phyloP scores from a whole-genome alignment of 257 asterid genomes.

The Solanum piurae region DNA sequence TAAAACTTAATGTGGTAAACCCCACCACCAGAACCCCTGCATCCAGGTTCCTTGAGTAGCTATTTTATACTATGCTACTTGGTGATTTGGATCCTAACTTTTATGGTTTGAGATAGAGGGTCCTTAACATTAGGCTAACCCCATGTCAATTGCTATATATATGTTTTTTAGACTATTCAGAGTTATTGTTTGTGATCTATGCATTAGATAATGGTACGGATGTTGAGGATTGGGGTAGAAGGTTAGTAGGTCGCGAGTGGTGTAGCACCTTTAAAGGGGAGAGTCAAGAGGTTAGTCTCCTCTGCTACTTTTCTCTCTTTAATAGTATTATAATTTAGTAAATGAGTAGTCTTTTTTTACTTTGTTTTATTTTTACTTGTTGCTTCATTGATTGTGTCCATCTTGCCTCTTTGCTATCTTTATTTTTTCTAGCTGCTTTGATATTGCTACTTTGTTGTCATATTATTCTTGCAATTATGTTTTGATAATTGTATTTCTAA shows the following conservation, averaged over 20 bases:
- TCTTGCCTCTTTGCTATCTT: background rate
- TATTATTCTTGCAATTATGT: background rate
- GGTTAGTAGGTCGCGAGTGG: background rate
- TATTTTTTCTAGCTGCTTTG: background rate
- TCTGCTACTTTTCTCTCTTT: background rate
- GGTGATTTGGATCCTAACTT: background rate
- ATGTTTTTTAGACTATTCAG: background rate
- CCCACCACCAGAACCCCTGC: background rate
- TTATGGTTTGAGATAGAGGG: background rate
- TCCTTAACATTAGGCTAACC: background rate
- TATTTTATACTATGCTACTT: background rate
- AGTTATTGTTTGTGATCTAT: background rate
- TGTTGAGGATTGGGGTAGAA: background rate
- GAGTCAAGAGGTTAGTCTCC: background rate
- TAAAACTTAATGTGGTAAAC: background rate
- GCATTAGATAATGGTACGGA: background rate
- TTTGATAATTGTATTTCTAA: background rate
- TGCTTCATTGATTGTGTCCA: background rate
- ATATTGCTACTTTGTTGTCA: background rate
- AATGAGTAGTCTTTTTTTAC: background rate
- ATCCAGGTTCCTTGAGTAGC: background rate
- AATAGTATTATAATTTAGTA: no score
- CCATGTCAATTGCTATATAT: background rate
- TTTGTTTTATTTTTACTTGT: no score
- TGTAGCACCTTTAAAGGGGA: background rate